A percentile compares a stretch with the other conserved stretches of the same genome.
These are phyloP conservation scores for Corynascus novoguineensis DNA, from an alignment of 495 filamentous ascomycete genomes.

Conservation along the genomic window DNA sequence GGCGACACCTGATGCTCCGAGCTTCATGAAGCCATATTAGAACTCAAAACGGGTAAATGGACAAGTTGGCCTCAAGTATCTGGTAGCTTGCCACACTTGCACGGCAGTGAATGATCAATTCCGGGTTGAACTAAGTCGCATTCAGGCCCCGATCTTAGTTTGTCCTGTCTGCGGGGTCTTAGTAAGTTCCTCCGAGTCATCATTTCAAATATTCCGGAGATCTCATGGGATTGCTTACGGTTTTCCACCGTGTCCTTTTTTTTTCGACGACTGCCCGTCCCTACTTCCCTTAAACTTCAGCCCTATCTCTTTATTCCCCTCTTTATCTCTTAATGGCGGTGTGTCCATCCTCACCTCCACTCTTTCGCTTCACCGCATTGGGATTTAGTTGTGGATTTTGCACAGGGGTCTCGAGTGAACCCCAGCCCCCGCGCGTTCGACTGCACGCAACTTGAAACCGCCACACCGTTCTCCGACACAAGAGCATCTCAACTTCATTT, in stretches of 20 bases:
- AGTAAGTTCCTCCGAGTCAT: neutral
- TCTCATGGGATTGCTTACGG: no score
- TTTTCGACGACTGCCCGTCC: neutral
- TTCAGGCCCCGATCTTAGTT: neutral
- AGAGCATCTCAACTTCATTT: neutral
- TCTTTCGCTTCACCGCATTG: conserved; percentile 12
- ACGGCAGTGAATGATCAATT: no score
- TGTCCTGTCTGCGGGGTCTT: neutral
- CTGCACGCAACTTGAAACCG: neutral
- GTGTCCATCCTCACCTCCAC: conserved; percentile 1
- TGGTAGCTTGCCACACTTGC: neutral
- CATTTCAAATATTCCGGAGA: no score
- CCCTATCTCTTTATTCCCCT: neutral
- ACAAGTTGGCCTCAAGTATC: neutral
- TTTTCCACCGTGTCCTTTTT: neutral
- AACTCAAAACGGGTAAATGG: conserved; percentile 9
- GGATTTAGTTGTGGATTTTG: neutral
- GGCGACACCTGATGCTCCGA: neutral
- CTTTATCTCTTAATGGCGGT: conserved; percentile 2
- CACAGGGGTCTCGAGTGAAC: neutral
- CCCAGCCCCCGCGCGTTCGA: neutral
- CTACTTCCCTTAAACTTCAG: neutral
- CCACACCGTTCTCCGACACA: neutral
- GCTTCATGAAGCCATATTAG: neutral
- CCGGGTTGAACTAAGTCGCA: neutral